Evolutionary conservation across 768 basidiomycete species (phyloP), one percentile per base, ranked within the genome.

Genomic region (Suillus sp.): DNA sequence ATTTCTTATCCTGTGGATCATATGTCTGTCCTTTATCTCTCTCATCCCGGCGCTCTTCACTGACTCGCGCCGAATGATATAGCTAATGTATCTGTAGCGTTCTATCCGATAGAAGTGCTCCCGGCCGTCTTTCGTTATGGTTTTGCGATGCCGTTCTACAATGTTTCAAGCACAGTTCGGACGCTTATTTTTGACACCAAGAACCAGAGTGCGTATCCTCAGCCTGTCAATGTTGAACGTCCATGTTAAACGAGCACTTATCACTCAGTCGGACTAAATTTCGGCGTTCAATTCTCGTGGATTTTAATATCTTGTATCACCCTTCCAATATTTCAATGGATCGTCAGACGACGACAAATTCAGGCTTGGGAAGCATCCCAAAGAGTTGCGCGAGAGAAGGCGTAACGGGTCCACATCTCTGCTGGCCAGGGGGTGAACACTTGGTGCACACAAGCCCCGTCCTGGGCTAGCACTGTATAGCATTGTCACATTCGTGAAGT

Each of bases 111-210:
- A 47, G 81, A 85, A 58, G 72, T 85, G 1, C 75, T 90, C 1
- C 88, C 89, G 0, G 67, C 67, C 43, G 64, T 91, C 62, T 90
- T 81, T 74, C 81, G 79, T 55, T 91, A 91, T 64, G 91, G 89
- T 1, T 89, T 86, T 66, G 89, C 84, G 0, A 80, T 79, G 66
- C 91, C 91, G 1, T 91, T 92, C 69, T 91, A 89, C 71, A 89
- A 91, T 67, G 78, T 91, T 34, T 84, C 86, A 16, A 74, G 78
- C 43, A 84, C 87, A 1, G 81, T 85, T 4, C 80, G 91, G 22
- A 78, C 84, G 30, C 78, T 92, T 61, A 71, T 88, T n/a, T 91
- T 92, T 66, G 77, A 81, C 42, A 89, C 88, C 3, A 85, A 83
- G 69, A 87, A 88, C 64, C 74, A 83, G 22, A 70, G 87, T 88